Evolutionary conservation across 805 yeast genomes (phyloP).

Genomic region (Metschnikowia bowlesiae): DNA sequence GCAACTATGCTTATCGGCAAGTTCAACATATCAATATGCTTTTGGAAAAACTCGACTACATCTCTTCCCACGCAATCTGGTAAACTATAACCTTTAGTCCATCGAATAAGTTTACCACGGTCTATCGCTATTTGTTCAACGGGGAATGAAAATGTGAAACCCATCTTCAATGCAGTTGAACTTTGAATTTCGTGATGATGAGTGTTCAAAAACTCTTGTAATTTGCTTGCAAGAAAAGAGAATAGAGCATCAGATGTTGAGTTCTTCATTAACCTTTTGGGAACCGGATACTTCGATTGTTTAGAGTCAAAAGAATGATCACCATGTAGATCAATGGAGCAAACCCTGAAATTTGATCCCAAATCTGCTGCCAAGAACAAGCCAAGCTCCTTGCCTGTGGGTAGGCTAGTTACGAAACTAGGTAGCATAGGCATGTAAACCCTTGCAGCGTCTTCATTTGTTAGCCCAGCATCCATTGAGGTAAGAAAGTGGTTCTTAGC

Average conservation of each 20-base stretch:
- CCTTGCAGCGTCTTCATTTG: conserved; percentile 39
- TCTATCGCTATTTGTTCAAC: conserved; percentile 78
- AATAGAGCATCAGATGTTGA: conserved; percentile 64
- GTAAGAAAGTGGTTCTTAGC: conserved; percentile 56
- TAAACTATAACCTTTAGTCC: conserved; percentile 95
- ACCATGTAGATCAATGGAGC: conserved; percentile 75
- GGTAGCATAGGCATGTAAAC: conserved; percentile 81
- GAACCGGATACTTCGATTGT: conserved; percentile 77
- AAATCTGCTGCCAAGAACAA: conserved; percentile 84
- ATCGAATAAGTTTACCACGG: conserved; percentile 78
- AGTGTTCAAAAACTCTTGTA: conserved; percentile 57
- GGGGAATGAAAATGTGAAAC: conserved; percentile 94
- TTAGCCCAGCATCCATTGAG: conserved; percentile 58
- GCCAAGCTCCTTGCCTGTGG: conserved; percentile 83
- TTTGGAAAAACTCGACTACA: conserved; percentile 69
- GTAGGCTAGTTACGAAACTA: conserved; percentile 77
- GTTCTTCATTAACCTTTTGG: conserved; percentile 68
- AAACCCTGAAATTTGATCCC: conserved; percentile 94
- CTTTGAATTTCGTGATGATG: conserved; percentile 52
- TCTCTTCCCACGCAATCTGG: conserved; percentile 82
- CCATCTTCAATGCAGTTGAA: conserved; percentile 54
- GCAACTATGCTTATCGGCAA: conserved; percentile 76
- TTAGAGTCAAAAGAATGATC: conserved; percentile 72
- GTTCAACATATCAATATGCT: conserved; percentile 54
- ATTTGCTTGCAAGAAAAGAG: conserved; percentile 66